A percentile compares a stretch with the other conserved stretches of the same genome.
These are phyloP conservation scores for Aspergillus melleus DNA, from an alignment of 2,329 filamentous ascomycete genomes.

Conservation along the genomic window DNA sequence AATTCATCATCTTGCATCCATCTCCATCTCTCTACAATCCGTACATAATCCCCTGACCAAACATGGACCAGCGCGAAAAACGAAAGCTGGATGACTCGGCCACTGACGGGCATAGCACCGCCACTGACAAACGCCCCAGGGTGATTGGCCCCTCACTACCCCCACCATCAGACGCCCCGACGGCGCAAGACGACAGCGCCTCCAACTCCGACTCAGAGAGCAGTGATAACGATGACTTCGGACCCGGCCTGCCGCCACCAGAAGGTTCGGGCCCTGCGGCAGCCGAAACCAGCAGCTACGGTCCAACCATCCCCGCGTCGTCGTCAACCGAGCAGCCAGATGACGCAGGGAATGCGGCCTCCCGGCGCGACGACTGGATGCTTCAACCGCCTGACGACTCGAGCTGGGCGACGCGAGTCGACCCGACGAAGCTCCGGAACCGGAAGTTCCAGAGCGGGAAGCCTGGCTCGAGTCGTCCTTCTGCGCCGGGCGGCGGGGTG, in stretches of 20 bases:
- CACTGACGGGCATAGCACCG: not conserved
- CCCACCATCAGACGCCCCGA: slow-evolving; percentile 38
- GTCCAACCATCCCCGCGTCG: slow-evolving; percentile 12
- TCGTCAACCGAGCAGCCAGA: slow-evolving; percentile 20
- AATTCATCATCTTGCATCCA: not conserved
- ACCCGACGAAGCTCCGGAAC: slow-evolving; percentile 79
- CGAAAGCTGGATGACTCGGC: not conserved
- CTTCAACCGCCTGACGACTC: slow-evolving; percentile 63
- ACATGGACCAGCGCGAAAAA: slow-evolving; percentile 4
- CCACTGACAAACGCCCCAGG: slow-evolving; percentile 48
- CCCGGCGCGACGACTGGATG: slow-evolving; percentile 83
- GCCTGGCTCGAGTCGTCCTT: slow-evolving; percentile 46
- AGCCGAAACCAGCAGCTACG: not conserved
- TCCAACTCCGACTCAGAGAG: slow-evolving; percentile 25
- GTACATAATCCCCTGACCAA: not conserved
- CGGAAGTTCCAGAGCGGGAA: slow-evolving; percentile 79
- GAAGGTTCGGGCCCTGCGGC: slow-evolving; percentile 8
- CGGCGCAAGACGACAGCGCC: slow-evolving; percentile 9
- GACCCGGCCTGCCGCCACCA: slow-evolving; percentile 41
- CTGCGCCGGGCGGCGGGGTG: slow-evolving; percentile 29
- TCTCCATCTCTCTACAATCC: not conserved
- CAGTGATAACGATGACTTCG: slow-evolving; percentile 43
- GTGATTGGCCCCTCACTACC: slow-evolving; percentile 59
- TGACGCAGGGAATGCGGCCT: slow-evolving; percentile 20
- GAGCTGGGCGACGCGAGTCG: slow-evolving; percentile 61